Base-by-base conservation (phyloP, 1,284 basidiomycete genomes). In the Flammula alnicola region DNA sequence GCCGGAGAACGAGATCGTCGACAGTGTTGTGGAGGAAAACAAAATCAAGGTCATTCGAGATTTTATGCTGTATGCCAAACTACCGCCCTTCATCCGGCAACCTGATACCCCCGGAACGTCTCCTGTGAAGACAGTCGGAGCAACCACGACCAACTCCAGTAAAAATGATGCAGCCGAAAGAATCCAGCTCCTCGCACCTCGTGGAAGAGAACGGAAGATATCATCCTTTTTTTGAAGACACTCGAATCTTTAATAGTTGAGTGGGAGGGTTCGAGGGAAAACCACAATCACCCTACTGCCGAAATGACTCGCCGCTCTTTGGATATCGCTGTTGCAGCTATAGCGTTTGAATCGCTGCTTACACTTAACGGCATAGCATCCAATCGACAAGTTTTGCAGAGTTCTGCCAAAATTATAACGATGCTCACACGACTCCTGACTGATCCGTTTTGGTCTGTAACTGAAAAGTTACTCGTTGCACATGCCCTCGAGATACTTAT, bases 311-410 rank as follows among this genome's bases (percentile, higher is more conserved):
- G 90, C 10, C 76, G 79, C 26, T 74, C 80, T 3, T 62, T 95
- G 31, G 92, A 95, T 60, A 67, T 88, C 12, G 79, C 84, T 1
- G 73, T 91, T 3, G 69, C 77, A 0, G 77, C 83, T 1, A 66
- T 95, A 1, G 70, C 73, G 16, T 94, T 89, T 58, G 88, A 94
- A 63, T 80, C 80, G 0, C 61, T 82, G 0, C 77, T 94, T 5
- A 63, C 77, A 7, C 57, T 81, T 47, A 90, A 91, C 49, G 86
- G 87, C 5, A 79, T 78, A 2, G 72, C 76, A 23, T 69, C 75
- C 5, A 84, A 83, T 55, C 70, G 77, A 40, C 76, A 80, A n/a
- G 77, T 84, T 12, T 64, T 90, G 8, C 83, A 86, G 52, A 72
- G 70, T 1, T 83, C 88, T 0, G 82, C 79, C 59, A 81, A 80